Conservation (phyloP, 164 flowering plant genomes). For the grape (Vitis vinifera) region DNA sequence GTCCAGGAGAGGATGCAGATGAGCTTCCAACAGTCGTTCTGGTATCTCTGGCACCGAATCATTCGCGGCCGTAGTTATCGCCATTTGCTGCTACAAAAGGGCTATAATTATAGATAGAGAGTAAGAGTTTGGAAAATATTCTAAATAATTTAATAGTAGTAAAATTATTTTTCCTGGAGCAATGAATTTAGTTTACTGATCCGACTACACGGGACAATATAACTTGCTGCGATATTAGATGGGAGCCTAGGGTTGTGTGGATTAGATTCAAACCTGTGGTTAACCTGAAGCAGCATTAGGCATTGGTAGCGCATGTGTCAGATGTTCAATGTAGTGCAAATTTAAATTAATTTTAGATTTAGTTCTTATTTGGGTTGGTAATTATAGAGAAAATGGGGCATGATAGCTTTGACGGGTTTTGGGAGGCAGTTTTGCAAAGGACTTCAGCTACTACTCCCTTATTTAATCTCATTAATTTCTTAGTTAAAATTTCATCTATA, state of each 20-base stretch:
- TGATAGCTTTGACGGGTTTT: background rate
- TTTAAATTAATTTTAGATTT: too few species aligned
- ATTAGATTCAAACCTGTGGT: too few species aligned
- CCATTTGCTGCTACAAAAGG: constrained; percentile 76
- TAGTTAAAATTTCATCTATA: background rate
- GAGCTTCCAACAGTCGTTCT: constrained; percentile 40
- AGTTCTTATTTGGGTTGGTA: background rate
- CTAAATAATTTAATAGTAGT: background rate
- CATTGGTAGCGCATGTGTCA: too few species aligned
- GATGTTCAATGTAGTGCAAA: too few species aligned
- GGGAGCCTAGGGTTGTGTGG: too few species aligned
- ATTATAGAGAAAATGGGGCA: background rate
- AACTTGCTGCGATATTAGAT: too few species aligned
- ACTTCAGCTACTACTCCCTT: background rate
- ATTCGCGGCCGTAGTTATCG: constrained; percentile 93
- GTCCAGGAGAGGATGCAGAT: constrained; percentile 74
- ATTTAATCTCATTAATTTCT: background rate
- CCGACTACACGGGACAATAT: too few species aligned
- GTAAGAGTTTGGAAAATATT: constrained; percentile 1
- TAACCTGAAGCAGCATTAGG: too few species aligned
- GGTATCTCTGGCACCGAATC: constrained; percentile 68
- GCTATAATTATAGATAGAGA: constrained; percentile 65
- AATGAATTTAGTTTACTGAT: too few species aligned
- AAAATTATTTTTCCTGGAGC: background rate
- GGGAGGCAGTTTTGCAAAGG: background rate